Percentiles rank a stretch among this genome's conserved stretches.
Evolutionary conservation across 495 filamentous ascomycete genomes (phyloP).

Genomic region (Schizothecium vesticola): DNA sequence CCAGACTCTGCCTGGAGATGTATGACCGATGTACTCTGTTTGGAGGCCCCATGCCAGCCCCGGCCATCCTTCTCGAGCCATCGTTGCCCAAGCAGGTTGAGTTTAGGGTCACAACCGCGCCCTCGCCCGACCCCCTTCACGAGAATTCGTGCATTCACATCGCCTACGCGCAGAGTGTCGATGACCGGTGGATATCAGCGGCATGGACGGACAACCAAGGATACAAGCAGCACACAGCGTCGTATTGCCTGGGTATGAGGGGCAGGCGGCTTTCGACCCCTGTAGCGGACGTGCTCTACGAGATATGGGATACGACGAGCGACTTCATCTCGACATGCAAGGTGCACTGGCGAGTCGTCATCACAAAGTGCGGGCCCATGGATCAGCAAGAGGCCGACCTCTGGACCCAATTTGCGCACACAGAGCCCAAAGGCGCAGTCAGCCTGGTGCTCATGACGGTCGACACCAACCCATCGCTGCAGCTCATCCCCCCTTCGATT

Average conservation of each 20-base stretch:
- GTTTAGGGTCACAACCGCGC: constrained; percentile 66
- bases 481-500: constrained; percentile 51
- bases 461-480: constrained; percentile 60
- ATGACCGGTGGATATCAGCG: constrained; percentile 80
- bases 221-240: constrained; percentile 66
- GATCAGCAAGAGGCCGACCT: constrained; percentile 66
- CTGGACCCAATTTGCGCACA: constrained; percentile 45
- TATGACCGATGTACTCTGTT: constrained; percentile 76
- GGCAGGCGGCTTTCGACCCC: constrained; percentile 48
- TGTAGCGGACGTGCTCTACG: constrained; percentile 61
- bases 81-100: constrained; percentile 64
- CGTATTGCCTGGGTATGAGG: constrained; percentile 70
- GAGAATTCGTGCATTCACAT: constrained; percentile 83
- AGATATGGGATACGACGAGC: constrained; percentile 81
- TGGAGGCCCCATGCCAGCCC: constrained; percentile 49
- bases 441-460: constrained; percentile 60
- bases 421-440: constrained; percentile 37
- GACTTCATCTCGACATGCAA: constrained; percentile 66
- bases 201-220: constrained; percentile 91
- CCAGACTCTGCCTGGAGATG: constrained; percentile 70
- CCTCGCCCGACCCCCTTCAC: constrained; percentile 67
- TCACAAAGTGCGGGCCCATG: constrained; percentile 69
- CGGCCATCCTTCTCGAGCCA: constrained; percentile 72
- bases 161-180: constrained; percentile 74
- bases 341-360: constrained; percentile 73